These are phyloP conservation scores for Phialophora expanda DNA, from an alignment of 2,329 filamentous ascomycete genomes.

Conservation along the genomic window DNA sequence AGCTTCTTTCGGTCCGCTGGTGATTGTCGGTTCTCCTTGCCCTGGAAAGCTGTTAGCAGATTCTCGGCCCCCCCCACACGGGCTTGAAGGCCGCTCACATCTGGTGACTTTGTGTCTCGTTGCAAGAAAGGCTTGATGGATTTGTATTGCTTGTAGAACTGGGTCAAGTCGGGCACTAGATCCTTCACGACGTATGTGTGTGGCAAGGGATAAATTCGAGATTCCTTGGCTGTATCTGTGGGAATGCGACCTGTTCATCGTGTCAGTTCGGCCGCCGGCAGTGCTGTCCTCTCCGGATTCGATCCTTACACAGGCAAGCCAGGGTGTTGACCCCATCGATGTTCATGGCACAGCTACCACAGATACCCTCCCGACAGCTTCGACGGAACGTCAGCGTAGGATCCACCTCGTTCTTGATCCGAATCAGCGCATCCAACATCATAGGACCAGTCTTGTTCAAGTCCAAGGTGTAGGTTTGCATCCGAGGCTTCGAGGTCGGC, in stretches of 20 bases:
- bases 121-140: slow-evolving; percentile 99
- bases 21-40: slow-evolving; percentile 88
- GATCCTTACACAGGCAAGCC: slow-evolving; percentile 87
- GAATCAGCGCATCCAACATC: slow-evolving; percentile 94
- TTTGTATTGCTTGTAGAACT: slow-evolving; percentile 99
- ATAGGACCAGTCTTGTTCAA: slow-evolving; percentile 99
- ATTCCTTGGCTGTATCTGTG: slow-evolving; percentile 76
- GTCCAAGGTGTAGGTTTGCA: slow-evolving; percentile 94
- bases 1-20: slow-evolving; percentile 95
- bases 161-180: slow-evolving; percentile 93
- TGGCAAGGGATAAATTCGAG: slow-evolving; percentile 95
- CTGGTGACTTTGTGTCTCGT: slow-evolving; percentile 78
- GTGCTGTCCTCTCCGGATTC: slow-evolving; percentile 26
- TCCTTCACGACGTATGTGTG: slow-evolving; percentile 99
- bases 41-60: slow-evolving; percentile 57
- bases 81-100: slow-evolving; percentile 62
- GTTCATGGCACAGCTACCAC: slow-evolving; percentile 99
- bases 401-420: slow-evolving; percentile 99
- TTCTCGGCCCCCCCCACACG: slow-evolving; percentile 24
- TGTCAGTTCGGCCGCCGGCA: slow-evolving; percentile 22
- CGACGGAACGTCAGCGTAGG: slow-evolving; percentile 94
- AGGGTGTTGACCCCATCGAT: slow-evolving; percentile 98
- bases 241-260: slow-evolving; percentile 80
- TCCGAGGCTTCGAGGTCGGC: slow-evolving; percentile 88
- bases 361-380: slow-evolving; percentile 97